Conservation (phyloP, 768 basidiomycete genomes). For the Mycena sanguinolenta region DNA sequence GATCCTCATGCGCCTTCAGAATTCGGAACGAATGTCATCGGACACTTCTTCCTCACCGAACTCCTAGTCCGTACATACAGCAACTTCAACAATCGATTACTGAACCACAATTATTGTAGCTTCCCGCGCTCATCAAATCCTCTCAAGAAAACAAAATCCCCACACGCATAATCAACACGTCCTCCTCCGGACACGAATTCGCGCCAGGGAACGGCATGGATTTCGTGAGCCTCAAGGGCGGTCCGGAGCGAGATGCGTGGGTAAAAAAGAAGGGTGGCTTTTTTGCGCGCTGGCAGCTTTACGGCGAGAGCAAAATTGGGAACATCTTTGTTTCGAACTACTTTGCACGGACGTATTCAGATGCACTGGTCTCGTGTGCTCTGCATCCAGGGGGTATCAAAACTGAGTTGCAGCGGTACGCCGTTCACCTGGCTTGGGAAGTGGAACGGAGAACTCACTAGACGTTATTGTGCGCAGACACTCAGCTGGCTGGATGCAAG, state of each 20-base stretch:
- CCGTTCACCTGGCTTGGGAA: background rate
- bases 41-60: conserved; percentile 7
- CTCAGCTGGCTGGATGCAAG: background rate
- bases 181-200: background rate
- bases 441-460: too few species aligned
- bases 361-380: background rate
- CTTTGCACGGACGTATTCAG: background rate
- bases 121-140: conserved; percentile 1
- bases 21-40: background rate
- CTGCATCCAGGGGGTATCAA: conserved; percentile 1
- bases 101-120: background rate
- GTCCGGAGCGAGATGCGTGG: background rate
- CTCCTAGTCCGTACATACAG: background rate
- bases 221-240: background rate
- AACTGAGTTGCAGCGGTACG: background rate
- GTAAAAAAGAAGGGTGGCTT: background rate
- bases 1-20: background rate
- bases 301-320: background rate
- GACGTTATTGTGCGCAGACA: background rate
- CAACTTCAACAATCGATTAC: background rate
- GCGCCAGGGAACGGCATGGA: background rate
- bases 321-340: conserved; percentile 1
- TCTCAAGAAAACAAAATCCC: background rate
- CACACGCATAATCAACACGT: background rate
- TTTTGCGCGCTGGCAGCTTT: background rate